Percentiles rank a stretch among this genome's conserved stretches.
Conservation (phyloP, 2,329 filamentous ascomycete genomes). For the Exutisphaerella laricina region DNA sequence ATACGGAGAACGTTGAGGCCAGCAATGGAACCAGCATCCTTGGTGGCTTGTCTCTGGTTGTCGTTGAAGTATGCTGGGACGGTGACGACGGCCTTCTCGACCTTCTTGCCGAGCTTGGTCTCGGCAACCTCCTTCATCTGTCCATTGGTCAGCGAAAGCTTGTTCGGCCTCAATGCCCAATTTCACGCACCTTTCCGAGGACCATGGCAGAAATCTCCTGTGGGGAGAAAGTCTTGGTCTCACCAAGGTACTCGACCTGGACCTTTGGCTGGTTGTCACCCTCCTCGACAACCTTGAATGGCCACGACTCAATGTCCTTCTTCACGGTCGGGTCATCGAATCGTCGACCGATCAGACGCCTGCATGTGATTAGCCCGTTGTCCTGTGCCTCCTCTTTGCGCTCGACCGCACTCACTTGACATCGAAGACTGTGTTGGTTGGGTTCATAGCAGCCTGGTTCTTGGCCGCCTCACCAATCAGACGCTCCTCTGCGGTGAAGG, state of each 20-base stretch:
- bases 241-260: conserved; percentile 89
- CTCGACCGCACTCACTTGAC: conserved; percentile 57
- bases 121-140: conserved; percentile 99
- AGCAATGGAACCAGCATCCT: conserved; percentile 96
- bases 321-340: conserved; percentile 95
- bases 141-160: conserved; percentile 17
- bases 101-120: conserved; percentile 96
- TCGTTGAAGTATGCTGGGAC: conserved; percentile 99
- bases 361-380: conserved; percentile 40
- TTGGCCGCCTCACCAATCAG: conserved; percentile 99
- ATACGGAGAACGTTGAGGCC: conserved; percentile 99
- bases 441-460: conserved; percentile 99
- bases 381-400: conserved; percentile 4
- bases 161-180: background rate
- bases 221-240: conserved; percentile 92
- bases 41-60: conserved; percentile 99
- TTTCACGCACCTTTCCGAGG: conserved; percentile 72
- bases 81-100: conserved; percentile 98
- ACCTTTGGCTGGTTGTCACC: conserved; percentile 83
- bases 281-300: conserved; percentile 89
- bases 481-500: conserved; percentile 97
- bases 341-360: conserved; percentile 94
- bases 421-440: conserved; percentile 95
- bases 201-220: conserved; percentile 99
- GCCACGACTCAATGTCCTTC: conserved; percentile 98